Percentiles rank a stretch among this genome's conserved stretches.
Evolutionary conservation across 2,329 filamentous ascomycete genomes (phyloP).

Genomic region (Dactylellina haptotyla): DNA sequence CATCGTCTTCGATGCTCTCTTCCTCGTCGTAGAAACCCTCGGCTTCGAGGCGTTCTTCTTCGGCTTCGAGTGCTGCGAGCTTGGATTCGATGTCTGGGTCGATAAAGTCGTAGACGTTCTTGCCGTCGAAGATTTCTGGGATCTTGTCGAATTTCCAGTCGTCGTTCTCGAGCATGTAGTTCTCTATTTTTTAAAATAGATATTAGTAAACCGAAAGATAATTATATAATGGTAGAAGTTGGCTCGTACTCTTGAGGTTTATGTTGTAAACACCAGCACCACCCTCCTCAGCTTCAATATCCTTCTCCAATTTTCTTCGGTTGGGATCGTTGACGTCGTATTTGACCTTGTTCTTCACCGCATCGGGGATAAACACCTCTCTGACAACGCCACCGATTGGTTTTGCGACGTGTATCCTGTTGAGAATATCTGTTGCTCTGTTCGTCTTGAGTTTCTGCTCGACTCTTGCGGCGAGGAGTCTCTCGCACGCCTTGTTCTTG

Average conservation of each 20-base stretch:
- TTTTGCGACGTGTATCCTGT: conserved; percentile 95
- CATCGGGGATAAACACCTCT: conserved; percentile 89
- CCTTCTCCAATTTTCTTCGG: conserved; percentile 79
- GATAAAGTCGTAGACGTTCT: conserved; percentile 97
- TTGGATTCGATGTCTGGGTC: conserved; percentile 97
- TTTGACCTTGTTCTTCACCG: conserved; percentile 80
- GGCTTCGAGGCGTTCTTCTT: conserved; percentile 89
- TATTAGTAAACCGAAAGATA: conserved; percentile 50
- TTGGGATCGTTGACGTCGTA: conserved; percentile 92
- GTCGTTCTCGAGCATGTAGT: conserved; percentile 85
- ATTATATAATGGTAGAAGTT: not conserved
- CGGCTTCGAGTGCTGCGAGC: conserved; percentile 88
- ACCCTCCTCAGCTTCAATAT: conserved; percentile 89
- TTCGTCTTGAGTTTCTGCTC: conserved; percentile 92
- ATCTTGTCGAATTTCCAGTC: conserved; percentile 98
- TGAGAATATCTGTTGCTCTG: conserved; percentile 87
- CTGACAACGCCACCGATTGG: conserved; percentile 82
- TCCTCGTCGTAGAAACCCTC: conserved; percentile 93
- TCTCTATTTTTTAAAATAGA: conserved; percentile 66
- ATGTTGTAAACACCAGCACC: conserved; percentile 96
- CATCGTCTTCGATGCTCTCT: conserved; percentile 82
- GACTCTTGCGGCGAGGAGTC: conserved; percentile 89
- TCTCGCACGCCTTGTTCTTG: conserved; percentile 93
- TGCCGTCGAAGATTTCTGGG: conserved; percentile 91
- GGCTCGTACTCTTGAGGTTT: conserved; percentile 72